Evolutionary conservation across 768 basidiomycete species (phyloP), one percentile per base, ranked within the genome.

Genomic region (Termitomyces sp.): DNA sequence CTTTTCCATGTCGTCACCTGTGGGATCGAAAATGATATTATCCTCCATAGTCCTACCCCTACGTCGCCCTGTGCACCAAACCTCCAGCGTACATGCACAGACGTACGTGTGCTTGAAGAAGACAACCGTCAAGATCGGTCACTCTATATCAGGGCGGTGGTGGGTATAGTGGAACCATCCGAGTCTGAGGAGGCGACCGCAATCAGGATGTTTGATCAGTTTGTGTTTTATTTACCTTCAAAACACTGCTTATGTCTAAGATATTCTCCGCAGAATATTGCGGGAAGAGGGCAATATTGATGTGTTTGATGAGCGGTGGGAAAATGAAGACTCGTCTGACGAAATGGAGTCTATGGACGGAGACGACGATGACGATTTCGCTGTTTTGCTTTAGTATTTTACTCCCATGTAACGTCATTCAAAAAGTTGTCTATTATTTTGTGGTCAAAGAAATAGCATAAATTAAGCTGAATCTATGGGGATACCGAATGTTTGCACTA

Each of bases 181-280:
- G 70, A 71, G 33, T 71, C 71, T 15, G 69, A 68, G 24, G 85
- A 88, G 61, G 68, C 67, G 13, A 72, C 72, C 50, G 81, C 84
- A 0, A 80, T 90, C 55, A 76, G 76, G n/a, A 71, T 88, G 62
- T 91, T 91, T 68, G 89, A 91, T 66, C 79, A 84, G 89, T 90
- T 61, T 66, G 16, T 22, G 16, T n/a, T 54, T 50, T 53, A 16
- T 7, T 26, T 52, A 12, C n/a, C 41, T n/a, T 47, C 33, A 44
- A 41, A 54, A 52, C 10, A 29, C n/a, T 20, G 22, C 50, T 10
- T 42, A 26, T 34, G 28, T 47, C 29, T 59, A 47, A 46, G 20
- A 29, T 31, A 24, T 29, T 45, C 53, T 42, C 53, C 18, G 33
- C 57, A 89, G 87, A 63, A 82, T 89, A 26, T 57, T 88, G 44